Conservation (phyloP, 1,284 basidiomycete genomes). For the Ustilago cynodontis region DNA sequence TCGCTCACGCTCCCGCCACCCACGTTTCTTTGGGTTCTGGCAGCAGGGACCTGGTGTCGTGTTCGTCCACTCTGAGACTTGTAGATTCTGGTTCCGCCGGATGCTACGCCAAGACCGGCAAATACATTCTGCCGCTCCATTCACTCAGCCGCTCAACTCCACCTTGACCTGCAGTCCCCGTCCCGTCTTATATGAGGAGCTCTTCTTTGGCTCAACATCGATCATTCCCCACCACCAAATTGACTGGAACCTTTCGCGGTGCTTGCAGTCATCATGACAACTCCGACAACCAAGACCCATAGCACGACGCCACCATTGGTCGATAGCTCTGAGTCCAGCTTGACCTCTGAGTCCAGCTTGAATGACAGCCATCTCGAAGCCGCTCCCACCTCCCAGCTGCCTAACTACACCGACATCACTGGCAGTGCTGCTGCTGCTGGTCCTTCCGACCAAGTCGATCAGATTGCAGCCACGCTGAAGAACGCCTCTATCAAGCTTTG, state of each 20-base stretch:
- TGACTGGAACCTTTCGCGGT: not conserved
- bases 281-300: slow-evolving; percentile 11
- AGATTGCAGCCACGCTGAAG: slow-evolving; percentile 21
- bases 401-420: slow-evolving; percentile 23
- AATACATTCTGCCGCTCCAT: not conserved
- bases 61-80: not conserved
- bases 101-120: not conserved
- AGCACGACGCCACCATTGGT: slow-evolving; percentile 31
- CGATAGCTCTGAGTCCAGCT: slow-evolving; percentile 26
- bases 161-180: not conserved
- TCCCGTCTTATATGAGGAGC: not conserved
- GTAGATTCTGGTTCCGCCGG: not conserved
- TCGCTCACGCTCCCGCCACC: not conserved
- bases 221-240: not conserved
- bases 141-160: not conserved
- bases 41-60: not conserved
- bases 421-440: not conserved
- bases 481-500: slow-evolving; percentile 38
- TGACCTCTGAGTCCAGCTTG: slow-evolving; percentile 18
- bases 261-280: not conserved
- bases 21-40: not conserved
- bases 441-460: slow-evolving; percentile 14
- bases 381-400: slow-evolving; percentile 17
- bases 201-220: too few species aligned
- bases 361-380: slow-evolving; percentile 14